Percentiles rank a stretch among this genome's conserved stretches.
These are phyloP conservation scores for Rhexocercosporidium sp. DNA, from an alignment of 2,329 filamentous ascomycete genomes.

Conservation along the genomic window DNA sequence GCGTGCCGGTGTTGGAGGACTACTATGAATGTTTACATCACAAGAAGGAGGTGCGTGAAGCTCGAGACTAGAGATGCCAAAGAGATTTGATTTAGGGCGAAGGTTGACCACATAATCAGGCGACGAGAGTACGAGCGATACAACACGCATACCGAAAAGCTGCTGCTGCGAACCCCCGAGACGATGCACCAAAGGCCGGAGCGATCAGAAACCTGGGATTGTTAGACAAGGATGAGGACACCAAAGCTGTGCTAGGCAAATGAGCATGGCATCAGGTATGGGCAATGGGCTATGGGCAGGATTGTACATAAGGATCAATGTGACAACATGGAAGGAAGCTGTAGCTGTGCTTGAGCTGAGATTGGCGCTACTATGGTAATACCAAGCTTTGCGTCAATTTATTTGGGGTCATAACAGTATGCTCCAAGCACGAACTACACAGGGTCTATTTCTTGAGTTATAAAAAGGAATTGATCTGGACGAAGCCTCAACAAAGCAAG, in stretches of 20 bases:
- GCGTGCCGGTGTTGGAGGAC: constrained; percentile 83
- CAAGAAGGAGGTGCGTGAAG: constrained; percentile 85
- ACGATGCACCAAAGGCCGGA: constrained; percentile 80
- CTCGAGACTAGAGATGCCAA: not conserved
- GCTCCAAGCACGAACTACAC: too few relatives aligned
- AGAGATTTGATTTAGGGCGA: not conserved
- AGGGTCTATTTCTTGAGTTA: too few relatives aligned
- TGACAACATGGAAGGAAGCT: constrained; percentile 10
- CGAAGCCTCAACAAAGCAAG: too few relatives aligned
- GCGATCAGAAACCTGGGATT: constrained; percentile 88
- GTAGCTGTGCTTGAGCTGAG: not conserved
- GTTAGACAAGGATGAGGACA: constrained; percentile 82
- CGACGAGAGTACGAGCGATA: constrained; percentile 76
- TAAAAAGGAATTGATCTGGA: too few relatives aligned
- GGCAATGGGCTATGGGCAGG: constrained; percentile 10
- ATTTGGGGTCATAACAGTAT: too few relatives aligned
- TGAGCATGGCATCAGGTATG: too few relatives aligned
- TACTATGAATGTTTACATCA: constrained; percentile 99
- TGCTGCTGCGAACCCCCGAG: constrained; percentile 74
- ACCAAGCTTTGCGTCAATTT: not conserved
- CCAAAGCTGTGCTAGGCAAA: constrained; percentile 59
- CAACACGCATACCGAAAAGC: constrained; percentile 86
- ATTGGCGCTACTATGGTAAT: not conserved
- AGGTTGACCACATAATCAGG: constrained; percentile 48
- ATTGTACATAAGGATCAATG: constrained; percentile 40